These are phyloP conservation scores for Saccharomycopsis javanensis DNA, from an alignment of 805 yeast genomes.

Conservation along the genomic window DNA sequence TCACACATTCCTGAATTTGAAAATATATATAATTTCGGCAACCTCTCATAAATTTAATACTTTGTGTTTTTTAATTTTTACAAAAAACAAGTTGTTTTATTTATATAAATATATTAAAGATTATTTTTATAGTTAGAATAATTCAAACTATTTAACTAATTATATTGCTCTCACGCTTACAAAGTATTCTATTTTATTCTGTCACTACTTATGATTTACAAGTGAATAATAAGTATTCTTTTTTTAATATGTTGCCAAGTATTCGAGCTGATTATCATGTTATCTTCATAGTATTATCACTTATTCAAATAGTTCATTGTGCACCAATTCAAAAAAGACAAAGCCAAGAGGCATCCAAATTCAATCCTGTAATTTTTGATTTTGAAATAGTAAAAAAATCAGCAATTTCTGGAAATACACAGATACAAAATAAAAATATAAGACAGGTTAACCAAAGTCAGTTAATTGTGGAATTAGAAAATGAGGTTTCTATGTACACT, in stretches of 20 bases:
- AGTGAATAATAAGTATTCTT: neutral
- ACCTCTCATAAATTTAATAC: neutral
- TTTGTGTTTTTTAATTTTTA: no score
- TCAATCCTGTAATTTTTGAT: neutral
- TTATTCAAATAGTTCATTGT: neutral
- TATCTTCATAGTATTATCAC: neutral
- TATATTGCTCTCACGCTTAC: neutral
- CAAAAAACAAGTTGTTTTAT: no score
- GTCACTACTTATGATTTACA: neutral
- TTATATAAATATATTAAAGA: no score
- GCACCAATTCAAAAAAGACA: neutral
- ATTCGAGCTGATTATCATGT: neutral
- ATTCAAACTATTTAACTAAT: no score
- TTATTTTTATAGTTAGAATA: no score
- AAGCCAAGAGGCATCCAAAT: neutral
- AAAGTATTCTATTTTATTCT: neutral
- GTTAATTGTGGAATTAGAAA: constrained; percentile 7
- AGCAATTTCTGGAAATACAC: neutral
- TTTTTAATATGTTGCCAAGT: neutral
- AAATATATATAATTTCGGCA: neutral
- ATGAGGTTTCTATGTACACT: constrained; percentile 39
- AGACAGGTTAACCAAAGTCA: constrained; percentile 1
- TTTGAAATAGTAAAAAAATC: neutral
- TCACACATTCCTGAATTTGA: neutral
- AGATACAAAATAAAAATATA: constrained; percentile 3